A percentile compares a stretch with the other conserved stretches of the same genome.
Evolutionary conservation across 1,284 basidiomycete species (phyloP).

Genomic region (Ustilago hordei): DNA sequence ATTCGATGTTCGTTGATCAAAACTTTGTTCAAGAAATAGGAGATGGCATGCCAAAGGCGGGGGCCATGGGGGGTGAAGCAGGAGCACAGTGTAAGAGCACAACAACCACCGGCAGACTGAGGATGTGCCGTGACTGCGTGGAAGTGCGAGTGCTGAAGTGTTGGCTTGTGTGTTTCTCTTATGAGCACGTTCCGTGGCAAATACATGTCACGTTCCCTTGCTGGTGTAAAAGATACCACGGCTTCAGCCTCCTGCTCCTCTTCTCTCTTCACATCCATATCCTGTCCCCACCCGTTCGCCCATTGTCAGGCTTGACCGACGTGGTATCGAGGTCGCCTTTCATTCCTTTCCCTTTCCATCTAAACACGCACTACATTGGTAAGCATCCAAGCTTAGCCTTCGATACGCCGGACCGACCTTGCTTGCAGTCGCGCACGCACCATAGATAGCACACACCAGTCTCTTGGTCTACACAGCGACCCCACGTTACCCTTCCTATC

Average conservation of each 20-base stretch:
- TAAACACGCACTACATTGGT: slow-evolving; percentile 9
- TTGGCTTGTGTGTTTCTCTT: background rate
- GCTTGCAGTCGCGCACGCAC: background rate
- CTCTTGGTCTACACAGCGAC: background rate
- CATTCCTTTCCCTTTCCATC: background rate
- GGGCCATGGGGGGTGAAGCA: background rate
- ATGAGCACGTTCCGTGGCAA: slow-evolving; percentile 41
- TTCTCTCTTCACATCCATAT: background rate
- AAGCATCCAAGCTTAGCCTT: slow-evolving; percentile 27
- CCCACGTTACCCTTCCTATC: background rate
- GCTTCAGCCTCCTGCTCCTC: slow-evolving; percentile 3
- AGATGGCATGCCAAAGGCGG: slow-evolving; percentile 21
- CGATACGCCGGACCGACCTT: background rate
- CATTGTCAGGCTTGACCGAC: slow-evolving; percentile 17
- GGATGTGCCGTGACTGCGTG: no score
- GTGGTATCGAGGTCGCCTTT: slow-evolving; percentile 21
- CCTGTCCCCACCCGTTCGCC: background rate
- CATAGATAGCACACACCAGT: background rate
- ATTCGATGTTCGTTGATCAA: background rate
- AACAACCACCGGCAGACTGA: slow-evolving; percentile 10
- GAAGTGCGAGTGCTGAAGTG: background rate
- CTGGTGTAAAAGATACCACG: background rate
- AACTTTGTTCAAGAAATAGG: slow-evolving; percentile 2
- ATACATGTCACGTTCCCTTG: slow-evolving; percentile 34
- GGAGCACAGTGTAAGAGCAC: background rate